These are phyloP conservation scores for Podaxis sp. DNA, from an alignment of 768 basidiomycete genomes.

Conservation along the genomic window DNA sequence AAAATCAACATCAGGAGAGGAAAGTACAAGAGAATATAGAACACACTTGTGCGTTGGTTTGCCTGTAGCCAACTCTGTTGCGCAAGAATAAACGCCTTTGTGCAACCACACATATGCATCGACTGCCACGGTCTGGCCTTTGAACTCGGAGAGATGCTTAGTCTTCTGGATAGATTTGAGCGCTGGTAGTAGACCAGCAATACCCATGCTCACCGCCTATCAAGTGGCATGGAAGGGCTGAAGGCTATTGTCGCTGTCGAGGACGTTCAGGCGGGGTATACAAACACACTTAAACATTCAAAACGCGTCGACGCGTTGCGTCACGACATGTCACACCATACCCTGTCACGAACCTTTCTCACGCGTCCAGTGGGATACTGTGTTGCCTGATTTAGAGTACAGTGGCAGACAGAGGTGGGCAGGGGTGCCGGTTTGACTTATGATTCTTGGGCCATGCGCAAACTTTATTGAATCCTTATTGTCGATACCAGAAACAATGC, in stretches of 20 bases:
- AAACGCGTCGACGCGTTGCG: slow-evolving; percentile 2
- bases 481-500: not conserved
- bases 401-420: not conserved
- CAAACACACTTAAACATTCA: not conserved
- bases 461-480: not conserved
- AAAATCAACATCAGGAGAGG: not conserved
- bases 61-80: slow-evolving; percentile 85
- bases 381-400: not conserved
- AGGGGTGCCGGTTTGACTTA: not conserved
- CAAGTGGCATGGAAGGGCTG: slow-evolving; percentile 2
- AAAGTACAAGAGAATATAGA: not conserved
- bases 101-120: slow-evolving; percentile 97
- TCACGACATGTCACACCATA: not conserved
- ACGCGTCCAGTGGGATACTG: not conserved
- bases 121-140: slow-evolving; percentile 82
- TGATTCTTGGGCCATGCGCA: too few species aligned
- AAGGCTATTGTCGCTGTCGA: slow-evolving; percentile 6
- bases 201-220: slow-evolving; percentile 62
- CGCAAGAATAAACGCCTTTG: slow-evolving; percentile 84
- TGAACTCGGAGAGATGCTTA: slow-evolving; percentile 74
- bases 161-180: slow-evolving; percentile 85
- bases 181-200: slow-evolving; percentile 83
- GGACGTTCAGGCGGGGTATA: not conserved
- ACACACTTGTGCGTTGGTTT: slow-evolving; percentile 79
- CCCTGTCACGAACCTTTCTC: not conserved